Conservation (phyloP, 2,329 filamentous ascomycete species). For the Pseudogymnoascus sp. region DNA sequence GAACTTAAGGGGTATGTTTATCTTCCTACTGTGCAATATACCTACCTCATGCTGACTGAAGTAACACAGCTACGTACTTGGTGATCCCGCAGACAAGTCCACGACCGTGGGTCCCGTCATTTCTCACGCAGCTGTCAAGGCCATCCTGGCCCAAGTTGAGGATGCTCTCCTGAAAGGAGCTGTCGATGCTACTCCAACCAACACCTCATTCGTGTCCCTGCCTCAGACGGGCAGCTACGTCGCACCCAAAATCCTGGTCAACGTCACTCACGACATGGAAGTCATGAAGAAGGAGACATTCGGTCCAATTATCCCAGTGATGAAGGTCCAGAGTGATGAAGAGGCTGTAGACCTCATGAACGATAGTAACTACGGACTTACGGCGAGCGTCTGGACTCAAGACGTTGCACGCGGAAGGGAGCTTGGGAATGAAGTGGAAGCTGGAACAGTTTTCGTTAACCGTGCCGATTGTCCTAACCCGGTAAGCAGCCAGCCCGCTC, state of each 20-base stretch:
- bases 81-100: slow-evolving; percentile 45
- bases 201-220: slow-evolving; percentile 30
- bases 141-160: slow-evolving; percentile 48
- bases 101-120: slow-evolving; percentile 44
- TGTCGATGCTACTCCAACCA: slow-evolving; percentile 28
- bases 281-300: slow-evolving; percentile 56
- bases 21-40: neutral
- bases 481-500: slow-evolving; percentile 28
- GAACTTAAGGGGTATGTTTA: slow-evolving; percentile 32
- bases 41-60: neutral
- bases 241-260: slow-evolving; percentile 50
- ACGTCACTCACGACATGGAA: slow-evolving; percentile 47
- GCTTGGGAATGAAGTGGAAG: slow-evolving; percentile 49
- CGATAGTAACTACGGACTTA: slow-evolving; percentile 45
- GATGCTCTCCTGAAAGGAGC: slow-evolving; percentile 46
- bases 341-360: slow-evolving; percentile 54
- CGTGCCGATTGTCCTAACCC: slow-evolving; percentile 87
- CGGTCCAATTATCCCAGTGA: slow-evolving; percentile 55
- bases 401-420: slow-evolving; percentile 44
- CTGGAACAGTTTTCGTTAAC: slow-evolving; percentile 57
- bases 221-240: slow-evolving; percentile 59
- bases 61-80: slow-evolving; percentile 55
- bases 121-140: slow-evolving; percentile 54
- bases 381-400: slow-evolving; percentile 51
- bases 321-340: slow-evolving; percentile 54